Evolutionary conservation across 225 moss, liverwort and hornwort genomes (phyloP).

Genomic region (Ulota crispa): DNA sequence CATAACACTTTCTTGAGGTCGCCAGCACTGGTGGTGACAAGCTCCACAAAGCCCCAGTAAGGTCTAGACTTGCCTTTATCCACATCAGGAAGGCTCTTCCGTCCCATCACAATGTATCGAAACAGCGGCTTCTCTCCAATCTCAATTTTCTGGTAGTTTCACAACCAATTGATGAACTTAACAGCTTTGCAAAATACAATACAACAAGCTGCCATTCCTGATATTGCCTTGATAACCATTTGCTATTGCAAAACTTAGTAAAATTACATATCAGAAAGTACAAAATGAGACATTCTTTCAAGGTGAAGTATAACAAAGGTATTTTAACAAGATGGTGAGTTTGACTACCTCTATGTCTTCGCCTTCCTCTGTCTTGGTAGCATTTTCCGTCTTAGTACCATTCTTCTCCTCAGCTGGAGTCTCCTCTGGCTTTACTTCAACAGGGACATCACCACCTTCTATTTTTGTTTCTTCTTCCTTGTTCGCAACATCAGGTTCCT

Average conservation of each 20-base stretch:
- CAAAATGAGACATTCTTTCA: neutral
- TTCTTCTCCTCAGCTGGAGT: constrained; percentile 23
- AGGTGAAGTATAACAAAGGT: no score
- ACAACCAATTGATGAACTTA: neutral
- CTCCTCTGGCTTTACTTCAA: neutral
- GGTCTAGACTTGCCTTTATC: constrained; percentile 50
- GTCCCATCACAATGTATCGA: constrained; percentile 70
- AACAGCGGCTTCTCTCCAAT: constrained; percentile 65
- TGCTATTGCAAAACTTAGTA: no score
- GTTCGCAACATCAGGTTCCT: neutral
- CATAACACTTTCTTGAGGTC: constrained; percentile 62
- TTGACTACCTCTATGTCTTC: constrained; percentile 49
- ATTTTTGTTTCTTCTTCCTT: constrained; percentile 25
- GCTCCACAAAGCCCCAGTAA: constrained; percentile 80
- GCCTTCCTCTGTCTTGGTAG: constrained; percentile 20
- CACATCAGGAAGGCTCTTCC: constrained; percentile 68
- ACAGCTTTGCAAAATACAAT: no score
- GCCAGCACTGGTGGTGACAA: constrained; percentile 58
- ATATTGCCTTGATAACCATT: no score
- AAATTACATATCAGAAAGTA: neutral
- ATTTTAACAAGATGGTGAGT: neutral
- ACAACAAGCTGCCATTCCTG: no score
- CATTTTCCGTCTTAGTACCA: neutral
- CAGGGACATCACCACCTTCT: neutral
- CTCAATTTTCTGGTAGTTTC: constrained; percentile 41